Conservation (phyloP, 805 yeast genomes). For the Clavispora phyllophila region DNA sequence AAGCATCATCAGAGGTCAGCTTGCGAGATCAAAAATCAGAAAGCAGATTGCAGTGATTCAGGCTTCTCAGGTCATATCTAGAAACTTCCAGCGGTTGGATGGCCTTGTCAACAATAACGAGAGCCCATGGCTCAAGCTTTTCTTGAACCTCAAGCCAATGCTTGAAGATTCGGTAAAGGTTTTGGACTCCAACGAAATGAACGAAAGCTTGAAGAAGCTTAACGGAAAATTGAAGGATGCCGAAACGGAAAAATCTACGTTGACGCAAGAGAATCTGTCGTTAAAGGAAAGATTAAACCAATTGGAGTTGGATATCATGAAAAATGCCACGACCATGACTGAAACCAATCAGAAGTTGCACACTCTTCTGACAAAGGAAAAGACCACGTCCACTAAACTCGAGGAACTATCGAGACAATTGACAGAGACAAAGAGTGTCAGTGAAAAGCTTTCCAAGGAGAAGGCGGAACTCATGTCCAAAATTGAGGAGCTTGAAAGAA, state of each 20-base stretch:
- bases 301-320: constrained; percentile 30
- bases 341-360: constrained; percentile 46
- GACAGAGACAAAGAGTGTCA: constrained; percentile 24
- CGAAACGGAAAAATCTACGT: constrained; percentile 22
- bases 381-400: constrained; percentile 34
- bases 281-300: constrained; percentile 31
- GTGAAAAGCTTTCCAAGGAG: constrained; percentile 28
- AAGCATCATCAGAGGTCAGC: constrained; percentile 58
- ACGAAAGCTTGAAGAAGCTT: constrained; percentile 49
- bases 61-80: constrained; percentile 65
- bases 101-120: constrained; percentile 38
- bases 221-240: constrained; percentile 39
- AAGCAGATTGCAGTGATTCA: constrained; percentile 53
- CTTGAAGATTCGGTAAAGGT: constrained; percentile 59
- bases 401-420: constrained; percentile 24
- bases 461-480: constrained; percentile 21
- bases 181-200: constrained; percentile 51
- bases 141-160: constrained; percentile 68
- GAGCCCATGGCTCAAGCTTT: constrained; percentile 66
- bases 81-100: constrained; percentile 52
- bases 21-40: constrained; percentile 46
- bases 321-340: constrained; percentile 28
- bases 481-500: not conserved
- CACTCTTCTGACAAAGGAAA: constrained; percentile 24
- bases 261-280: constrained; percentile 34